phyloP scores from a whole-genome alignment of 768 basidiomycete genomes.

The Suillus decipiens region DNA sequence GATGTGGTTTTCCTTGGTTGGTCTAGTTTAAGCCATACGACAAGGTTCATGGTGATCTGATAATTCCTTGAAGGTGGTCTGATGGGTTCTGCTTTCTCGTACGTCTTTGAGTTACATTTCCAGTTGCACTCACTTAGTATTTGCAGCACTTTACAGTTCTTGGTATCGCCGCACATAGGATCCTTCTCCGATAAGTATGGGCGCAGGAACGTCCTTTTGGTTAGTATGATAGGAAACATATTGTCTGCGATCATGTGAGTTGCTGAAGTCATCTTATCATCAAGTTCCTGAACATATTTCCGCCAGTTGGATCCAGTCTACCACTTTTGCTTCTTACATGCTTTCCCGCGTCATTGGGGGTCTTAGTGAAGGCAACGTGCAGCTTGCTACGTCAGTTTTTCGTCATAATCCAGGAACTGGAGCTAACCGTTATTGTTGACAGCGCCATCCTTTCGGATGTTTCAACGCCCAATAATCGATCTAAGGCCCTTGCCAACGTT shows the following conservation, averaged over 20 bases:
- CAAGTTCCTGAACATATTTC: neutral
- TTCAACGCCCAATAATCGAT: conserved; percentile 75
- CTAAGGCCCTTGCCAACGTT: conserved; percentile 85
- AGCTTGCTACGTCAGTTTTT: conserved; percentile 81
- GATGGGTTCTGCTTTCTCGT: conserved; percentile 95
- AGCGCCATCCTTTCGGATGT: conserved; percentile 96
- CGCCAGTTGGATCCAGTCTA: conserved; percentile 83
- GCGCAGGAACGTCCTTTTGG: conserved; percentile 76
- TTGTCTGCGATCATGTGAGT: conserved; percentile 84
- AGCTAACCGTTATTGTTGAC: conserved; percentile 1
- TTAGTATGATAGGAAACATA: conserved; percentile 93
- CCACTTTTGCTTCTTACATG: conserved; percentile 87
- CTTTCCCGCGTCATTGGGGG: conserved; percentile 91
- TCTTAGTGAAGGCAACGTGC: conserved; percentile 95
- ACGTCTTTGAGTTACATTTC: conserved; percentile 36
- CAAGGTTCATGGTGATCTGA: conserved; percentile 6
- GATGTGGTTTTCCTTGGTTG: conserved; percentile 90
- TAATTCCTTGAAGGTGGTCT: conserved; percentile 58
- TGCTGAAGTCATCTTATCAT: conserved; percentile 20
- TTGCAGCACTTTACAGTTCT: conserved; percentile 74
- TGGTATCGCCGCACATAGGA: conserved; percentile 83
- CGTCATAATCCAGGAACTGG: neutral
- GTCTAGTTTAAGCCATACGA: conserved; percentile 15
- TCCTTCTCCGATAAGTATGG: conserved; percentile 88
- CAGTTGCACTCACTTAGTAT: conserved; percentile 36